Evolutionary conservation across 1,284 basidiomycete genomes (phyloP), one percentile per base, ranked within the genome.

Genomic region (Ustilago shanxiensis): DNA sequence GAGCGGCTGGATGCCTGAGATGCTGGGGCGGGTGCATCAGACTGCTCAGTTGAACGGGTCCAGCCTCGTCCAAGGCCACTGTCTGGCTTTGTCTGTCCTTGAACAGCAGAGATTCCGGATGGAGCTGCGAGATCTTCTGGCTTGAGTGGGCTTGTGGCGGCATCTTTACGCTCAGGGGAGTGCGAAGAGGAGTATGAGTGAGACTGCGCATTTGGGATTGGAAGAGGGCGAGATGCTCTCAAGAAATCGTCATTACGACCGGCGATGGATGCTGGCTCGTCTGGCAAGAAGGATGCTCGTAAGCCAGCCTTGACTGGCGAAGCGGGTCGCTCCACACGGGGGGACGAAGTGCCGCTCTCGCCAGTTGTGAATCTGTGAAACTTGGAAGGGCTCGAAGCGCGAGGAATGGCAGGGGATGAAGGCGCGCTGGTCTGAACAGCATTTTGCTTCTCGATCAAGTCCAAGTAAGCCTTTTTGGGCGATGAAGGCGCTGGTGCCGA

Each of bases 71-170:
- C 64, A 11, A 66, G 64, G 20, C 60, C 64, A 26, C 10, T 31
- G 39, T 66, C 60, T 29, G 53, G 52, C 45, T 70, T 64, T 28
- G 35, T 26, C 58, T 68, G 67, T 31, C 20, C 45, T 11, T 52
- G 45, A 5, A 57, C 18, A 35, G 41, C 61, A 28, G 50, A 47
- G n/a, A 64, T 45, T 13, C 61, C 49, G 24, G 59, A 50, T 20
- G 77, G 50, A 11, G 37, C 56, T 1, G 44, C 57, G 14, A 75
- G 57, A 51, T 80, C 72, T 24, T 78, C 72, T 10, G 52, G 50
- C 56, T 79, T 79, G 60, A 80, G 53, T 2, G 79, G 79, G 29
- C 77, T 79, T 13, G 79, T 80, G 29, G 79, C 66, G 13, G 61
- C 72, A 60, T 79, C 70, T 49, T 78, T 78, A 18, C 72, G 60